phyloP scores from a whole-genome alignment of 1,284 basidiomycete species.

The Boletus chippewaensis region DNA sequence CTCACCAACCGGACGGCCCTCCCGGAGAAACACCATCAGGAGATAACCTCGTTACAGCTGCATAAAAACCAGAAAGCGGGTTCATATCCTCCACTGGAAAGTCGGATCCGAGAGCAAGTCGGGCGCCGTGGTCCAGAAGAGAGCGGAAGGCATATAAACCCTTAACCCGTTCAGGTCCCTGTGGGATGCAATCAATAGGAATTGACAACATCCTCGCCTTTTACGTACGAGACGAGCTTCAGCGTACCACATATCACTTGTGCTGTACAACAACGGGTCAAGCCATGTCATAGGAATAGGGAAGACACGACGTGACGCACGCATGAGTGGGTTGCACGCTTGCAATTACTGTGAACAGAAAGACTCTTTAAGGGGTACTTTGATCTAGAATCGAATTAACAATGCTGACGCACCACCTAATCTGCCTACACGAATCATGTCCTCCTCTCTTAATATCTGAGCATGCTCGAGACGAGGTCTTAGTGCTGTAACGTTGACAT shows the following conservation, averaged over 20 bases:
- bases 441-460: slow-evolving; percentile 70
- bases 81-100: slow-evolving; percentile 83
- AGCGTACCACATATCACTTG: slow-evolving; percentile 87
- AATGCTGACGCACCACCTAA: slow-evolving; percentile 55
- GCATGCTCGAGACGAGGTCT: slow-evolving; percentile 87
- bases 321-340: slow-evolving; percentile 88
- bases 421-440: slow-evolving; percentile 68
- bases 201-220: neutral
- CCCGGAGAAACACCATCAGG: slow-evolving; percentile 73
- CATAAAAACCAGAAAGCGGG: slow-evolving; percentile 75
- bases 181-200: neutral
- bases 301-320: slow-evolving; percentile 38
- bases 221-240: slow-evolving; percentile 65
- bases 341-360: slow-evolving; percentile 50
- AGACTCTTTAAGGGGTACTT: neutral
- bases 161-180: slow-evolving; percentile 80
- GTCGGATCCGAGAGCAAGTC: slow-evolving; percentile 76
- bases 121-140: slow-evolving; percentile 54
- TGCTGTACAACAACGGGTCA: slow-evolving; percentile 35
- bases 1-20: slow-evolving; percentile 76
- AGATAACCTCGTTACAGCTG: slow-evolving; percentile 75
- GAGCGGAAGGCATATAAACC: slow-evolving; percentile 83
- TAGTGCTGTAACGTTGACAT: slow-evolving; percentile 53
- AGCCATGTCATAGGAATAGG: neutral
- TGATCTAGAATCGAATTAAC: neutral